Evolutionary conservation across 352 stramenopile species (phyloP).

Genomic region (Globisporangium canariense): DNA sequence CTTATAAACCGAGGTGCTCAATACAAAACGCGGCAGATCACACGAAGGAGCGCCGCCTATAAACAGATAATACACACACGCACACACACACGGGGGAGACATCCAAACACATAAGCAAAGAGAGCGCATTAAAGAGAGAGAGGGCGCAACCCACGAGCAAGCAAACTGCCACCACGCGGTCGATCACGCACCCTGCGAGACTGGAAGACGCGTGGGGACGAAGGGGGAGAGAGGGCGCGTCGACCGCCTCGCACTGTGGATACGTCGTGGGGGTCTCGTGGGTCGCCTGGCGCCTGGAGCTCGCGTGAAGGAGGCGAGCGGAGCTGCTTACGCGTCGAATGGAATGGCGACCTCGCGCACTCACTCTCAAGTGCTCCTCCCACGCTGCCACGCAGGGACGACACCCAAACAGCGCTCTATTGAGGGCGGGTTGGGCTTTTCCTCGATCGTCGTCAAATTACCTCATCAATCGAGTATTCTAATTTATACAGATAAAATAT

Average conservation of each 20-base stretch:
- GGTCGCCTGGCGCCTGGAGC: no score
- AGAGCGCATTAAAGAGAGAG: no score
- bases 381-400: background rate
- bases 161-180: no score
- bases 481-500: background rate
- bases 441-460: background rate
- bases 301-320: background rate
- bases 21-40: background rate
- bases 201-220: no score
- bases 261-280: no score
- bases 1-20: background rate
- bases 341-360: conserved; percentile 2
- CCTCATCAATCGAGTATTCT: background rate
- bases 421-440: background rate
- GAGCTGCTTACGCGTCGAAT: background rate
- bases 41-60: background rate
- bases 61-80: no score
- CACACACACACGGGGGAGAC: no score
- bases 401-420: background rate
- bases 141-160: no score
- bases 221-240: no score
- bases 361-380: background rate
- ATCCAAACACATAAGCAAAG: no score
- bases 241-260: no score
- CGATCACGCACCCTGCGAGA: no score